Percentiles rank a stretch among this genome's conserved stretches.
Evolutionary conservation across 1,139 yeast genomes (phyloP).

Genomic region (Candida pseudoviswanathii): DNA sequence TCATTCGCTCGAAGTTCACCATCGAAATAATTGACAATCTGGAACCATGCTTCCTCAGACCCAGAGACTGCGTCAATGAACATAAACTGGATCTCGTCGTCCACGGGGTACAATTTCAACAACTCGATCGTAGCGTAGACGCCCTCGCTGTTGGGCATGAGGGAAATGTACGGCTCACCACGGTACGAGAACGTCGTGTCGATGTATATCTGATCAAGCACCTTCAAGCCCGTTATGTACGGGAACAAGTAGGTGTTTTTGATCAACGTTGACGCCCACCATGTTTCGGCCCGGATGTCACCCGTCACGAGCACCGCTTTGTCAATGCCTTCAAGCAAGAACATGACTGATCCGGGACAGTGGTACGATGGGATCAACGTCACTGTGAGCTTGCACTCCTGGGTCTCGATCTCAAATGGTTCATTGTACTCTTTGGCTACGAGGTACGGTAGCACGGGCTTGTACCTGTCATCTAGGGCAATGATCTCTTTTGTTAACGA

Average conservation of each 20-base stretch:
- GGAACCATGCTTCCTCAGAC: conserved; percentile 58
- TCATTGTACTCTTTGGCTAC: conserved; percentile 25
- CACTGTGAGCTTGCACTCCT: conserved; percentile 19
- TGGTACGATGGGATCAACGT: conserved; percentile 51
- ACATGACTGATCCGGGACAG: conserved; percentile 66
- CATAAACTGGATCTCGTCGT: conserved; percentile 42
- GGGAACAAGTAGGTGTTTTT: conserved; percentile 47
- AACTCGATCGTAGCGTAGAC: conserved; percentile 34
- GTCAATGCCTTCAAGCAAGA: conserved; percentile 41
- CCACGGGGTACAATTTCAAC: conserved; percentile 44
- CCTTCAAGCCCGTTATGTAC: conserved; percentile 35
- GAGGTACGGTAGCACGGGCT: conserved; percentile 24
- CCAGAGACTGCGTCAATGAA: conserved; percentile 51
- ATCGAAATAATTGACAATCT: conserved; percentile 32
- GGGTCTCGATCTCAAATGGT: conserved; percentile 23
- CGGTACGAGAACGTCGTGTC: conserved; percentile 61
- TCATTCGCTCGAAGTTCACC: conserved; percentile 36
- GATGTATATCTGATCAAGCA: conserved; percentile 50
- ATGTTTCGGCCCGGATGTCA: conserved; percentile 58
- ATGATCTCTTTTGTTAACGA: conserved; percentile 43
- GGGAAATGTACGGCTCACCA: conserved; percentile 50
- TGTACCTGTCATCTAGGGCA: conserved; percentile 25
- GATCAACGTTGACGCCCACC: conserved; percentile 48
- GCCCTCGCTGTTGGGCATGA: conserved; percentile 47
- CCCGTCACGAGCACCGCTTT: conserved; percentile 55